Conservation (phyloP, 441 rosid genomes). For the Aleurites moluccanus region DNA sequence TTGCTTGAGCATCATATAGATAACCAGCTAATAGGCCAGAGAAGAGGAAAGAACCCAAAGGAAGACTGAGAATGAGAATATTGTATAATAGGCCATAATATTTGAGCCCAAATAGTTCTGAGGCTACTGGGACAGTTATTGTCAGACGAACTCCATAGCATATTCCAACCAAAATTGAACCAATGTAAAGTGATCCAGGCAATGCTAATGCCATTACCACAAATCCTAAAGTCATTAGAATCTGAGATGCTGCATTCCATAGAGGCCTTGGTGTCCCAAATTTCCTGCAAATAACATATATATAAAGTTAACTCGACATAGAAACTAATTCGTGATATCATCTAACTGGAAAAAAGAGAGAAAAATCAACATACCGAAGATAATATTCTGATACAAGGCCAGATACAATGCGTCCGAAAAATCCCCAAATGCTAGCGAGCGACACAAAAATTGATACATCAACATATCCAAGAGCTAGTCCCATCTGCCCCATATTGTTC, state of each 20-base stretch:
- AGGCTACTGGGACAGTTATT: slow-evolving; percentile 63
- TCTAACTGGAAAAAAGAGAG: background rate
- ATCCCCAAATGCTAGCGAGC: slow-evolving; percentile 74
- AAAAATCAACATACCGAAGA: slow-evolving; percentile 45
- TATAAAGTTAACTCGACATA: too few species aligned
- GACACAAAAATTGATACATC: slow-evolving; percentile 78
- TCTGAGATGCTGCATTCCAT: slow-evolving; percentile 73
- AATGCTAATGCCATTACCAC: slow-evolving; percentile 58
- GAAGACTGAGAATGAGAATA: slow-evolving; percentile 61
- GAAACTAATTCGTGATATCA: too few species aligned
- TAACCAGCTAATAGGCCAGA: slow-evolving; percentile 71
- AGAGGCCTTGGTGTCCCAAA: slow-evolving; percentile 64
- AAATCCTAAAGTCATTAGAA: slow-evolving; percentile 58
- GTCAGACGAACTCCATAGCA: slow-evolving; percentile 78
- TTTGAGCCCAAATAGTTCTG: slow-evolving; percentile 74
- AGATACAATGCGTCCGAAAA: slow-evolving; percentile 70
- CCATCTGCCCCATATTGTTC: slow-evolving; percentile 90
- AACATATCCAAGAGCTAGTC: slow-evolving; percentile 59
- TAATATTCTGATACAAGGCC: slow-evolving; percentile 65
- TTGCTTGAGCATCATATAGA: slow-evolving; percentile 64
- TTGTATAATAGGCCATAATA: slow-evolving; percentile 65
- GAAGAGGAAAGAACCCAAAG: slow-evolving; percentile 76
- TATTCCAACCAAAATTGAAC: slow-evolving; percentile 62
- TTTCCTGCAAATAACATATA: slow-evolving; percentile 35
- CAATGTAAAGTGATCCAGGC: slow-evolving; percentile 66